Evolutionary conservation across 2,329 filamentous ascomycete genomes (phyloP).

Genomic region (Talaromyces sp.): DNA sequence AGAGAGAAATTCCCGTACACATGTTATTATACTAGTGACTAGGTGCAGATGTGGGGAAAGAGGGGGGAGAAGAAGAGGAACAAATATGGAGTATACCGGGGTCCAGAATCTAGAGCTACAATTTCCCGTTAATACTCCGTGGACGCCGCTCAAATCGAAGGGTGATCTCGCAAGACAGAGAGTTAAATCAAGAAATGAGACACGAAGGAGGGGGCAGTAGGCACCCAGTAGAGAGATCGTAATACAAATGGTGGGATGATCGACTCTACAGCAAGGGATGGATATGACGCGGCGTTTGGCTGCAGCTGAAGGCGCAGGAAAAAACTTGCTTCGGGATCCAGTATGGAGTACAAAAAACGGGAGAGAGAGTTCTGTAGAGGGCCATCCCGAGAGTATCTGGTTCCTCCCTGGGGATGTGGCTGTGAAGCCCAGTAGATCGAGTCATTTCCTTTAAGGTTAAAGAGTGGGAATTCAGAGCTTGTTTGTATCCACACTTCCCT

Average conservation of each 20-base stretch:
- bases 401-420: neutral
- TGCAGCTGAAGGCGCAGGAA: conserved; percentile 4
- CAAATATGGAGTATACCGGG: neutral
- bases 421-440: neutral
- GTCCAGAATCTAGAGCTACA: neutral
- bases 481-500: neutral
- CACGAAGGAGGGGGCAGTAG: too few species aligned
- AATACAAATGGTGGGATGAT: conserved; percentile 7
- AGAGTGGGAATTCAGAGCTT: neutral
- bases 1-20: neutral
- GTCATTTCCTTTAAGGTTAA: neutral
- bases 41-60: neutral
- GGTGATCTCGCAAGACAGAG: too few species aligned
- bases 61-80: neutral
- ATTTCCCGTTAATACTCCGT: conserved; percentile 3
- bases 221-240: too few species aligned
- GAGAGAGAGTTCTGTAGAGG: neutral
- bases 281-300: conserved; percentile 16
- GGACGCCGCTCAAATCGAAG: neutral
- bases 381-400: neutral
- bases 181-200: too few species aligned
- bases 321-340: conserved; percentile 3
- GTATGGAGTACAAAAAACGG: neutral
- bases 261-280: conserved; percentile 19
- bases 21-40: neutral